These are phyloP conservation scores for Oryza punctata DNA, from an alignment of 176 grass and related monocot species.

Conservation along the genomic window DNA sequence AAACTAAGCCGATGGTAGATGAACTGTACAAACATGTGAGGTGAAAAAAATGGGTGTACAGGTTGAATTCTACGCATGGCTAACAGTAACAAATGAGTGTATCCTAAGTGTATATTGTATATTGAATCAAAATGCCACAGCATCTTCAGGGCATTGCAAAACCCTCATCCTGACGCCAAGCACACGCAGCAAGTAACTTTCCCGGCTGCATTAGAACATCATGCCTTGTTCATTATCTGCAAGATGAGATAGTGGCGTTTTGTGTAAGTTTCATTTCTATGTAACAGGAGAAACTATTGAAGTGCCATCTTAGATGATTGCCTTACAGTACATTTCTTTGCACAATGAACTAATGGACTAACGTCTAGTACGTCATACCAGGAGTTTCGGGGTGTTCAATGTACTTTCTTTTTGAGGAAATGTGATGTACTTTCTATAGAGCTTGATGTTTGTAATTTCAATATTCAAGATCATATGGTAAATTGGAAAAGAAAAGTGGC, in stretches of 20 bases:
- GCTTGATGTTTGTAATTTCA: background rate
- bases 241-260: slow-evolving; percentile 1
- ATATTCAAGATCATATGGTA: slow-evolving; percentile 4
- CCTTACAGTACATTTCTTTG: background rate
- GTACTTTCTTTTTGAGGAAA: background rate
- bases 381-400: background rate
- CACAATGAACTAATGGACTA: background rate
- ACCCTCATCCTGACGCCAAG: background rate
- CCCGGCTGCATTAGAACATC: background rate
- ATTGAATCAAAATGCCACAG: slow-evolving; percentile 39
- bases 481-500: background rate
- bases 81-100: slow-evolving; percentile 31
- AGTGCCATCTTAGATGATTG: background rate
- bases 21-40: slow-evolving; percentile 31
- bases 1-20: background rate
- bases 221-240: slow-evolving; percentile 39
- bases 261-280: background rate
- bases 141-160: slow-evolving; percentile 16
- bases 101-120: slow-evolving; percentile 39
- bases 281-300: background rate
- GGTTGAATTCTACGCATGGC: slow-evolving; percentile 31
- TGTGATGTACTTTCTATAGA: background rate
- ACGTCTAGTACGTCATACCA: background rate
- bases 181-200: background rate
- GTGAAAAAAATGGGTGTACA: slow-evolving; percentile 21